phyloP scores from a whole-genome alignment of 2,329 filamentous ascomycete genomes.

The Penicillium sp. region DNA sequence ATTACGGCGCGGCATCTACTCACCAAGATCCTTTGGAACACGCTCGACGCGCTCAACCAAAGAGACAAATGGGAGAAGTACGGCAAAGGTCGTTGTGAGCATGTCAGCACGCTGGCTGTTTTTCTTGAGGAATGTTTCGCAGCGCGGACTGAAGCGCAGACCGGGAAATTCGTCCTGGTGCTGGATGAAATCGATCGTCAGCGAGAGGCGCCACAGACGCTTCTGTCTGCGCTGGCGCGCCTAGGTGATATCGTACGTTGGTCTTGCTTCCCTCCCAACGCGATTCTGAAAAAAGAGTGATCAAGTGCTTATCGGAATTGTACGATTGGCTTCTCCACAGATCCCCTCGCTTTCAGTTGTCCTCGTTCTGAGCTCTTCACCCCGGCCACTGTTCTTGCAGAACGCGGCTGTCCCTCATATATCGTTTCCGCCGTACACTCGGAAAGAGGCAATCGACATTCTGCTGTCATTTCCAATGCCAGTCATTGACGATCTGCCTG shows the following conservation, averaged over 20 bases:
- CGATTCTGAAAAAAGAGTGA: neutral
- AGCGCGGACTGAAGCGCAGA: slow-evolving; percentile 21
- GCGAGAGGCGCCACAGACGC: slow-evolving; percentile 68
- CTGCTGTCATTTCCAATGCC: slow-evolving; percentile 53
- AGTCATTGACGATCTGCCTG: slow-evolving; percentile 25
- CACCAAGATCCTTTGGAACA: slow-evolving; percentile 41
- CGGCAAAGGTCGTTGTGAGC: slow-evolving; percentile 64
- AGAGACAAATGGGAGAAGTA: slow-evolving; percentile 42
- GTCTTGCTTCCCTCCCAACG: neutral
- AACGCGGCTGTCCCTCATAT: slow-evolving; percentile 67
- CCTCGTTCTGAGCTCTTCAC: slow-evolving; percentile 64
- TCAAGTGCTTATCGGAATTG: slow-evolving; percentile 6
- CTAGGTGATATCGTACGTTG: slow-evolving; percentile 68
- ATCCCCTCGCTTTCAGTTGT: slow-evolving; percentile 72
- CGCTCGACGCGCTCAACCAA: slow-evolving; percentile 30
- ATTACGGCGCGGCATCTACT: slow-evolving; percentile 43
- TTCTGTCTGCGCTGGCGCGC: slow-evolving; percentile 74
- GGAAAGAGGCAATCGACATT: slow-evolving; percentile 72
- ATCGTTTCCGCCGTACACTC: slow-evolving; percentile 77
- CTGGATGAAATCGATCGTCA: slow-evolving; percentile 84
- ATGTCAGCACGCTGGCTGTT: slow-evolving; percentile 67
- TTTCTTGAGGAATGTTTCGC: slow-evolving; percentile 52
- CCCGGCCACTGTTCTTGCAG: slow-evolving; percentile 64
- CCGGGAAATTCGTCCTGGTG: slow-evolving; percentile 68
- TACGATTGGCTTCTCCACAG: slow-evolving; percentile 39